Base-by-base conservation (phyloP, 2,329 filamentous ascomycete species). In the Gyromitra esculenta region DNA sequence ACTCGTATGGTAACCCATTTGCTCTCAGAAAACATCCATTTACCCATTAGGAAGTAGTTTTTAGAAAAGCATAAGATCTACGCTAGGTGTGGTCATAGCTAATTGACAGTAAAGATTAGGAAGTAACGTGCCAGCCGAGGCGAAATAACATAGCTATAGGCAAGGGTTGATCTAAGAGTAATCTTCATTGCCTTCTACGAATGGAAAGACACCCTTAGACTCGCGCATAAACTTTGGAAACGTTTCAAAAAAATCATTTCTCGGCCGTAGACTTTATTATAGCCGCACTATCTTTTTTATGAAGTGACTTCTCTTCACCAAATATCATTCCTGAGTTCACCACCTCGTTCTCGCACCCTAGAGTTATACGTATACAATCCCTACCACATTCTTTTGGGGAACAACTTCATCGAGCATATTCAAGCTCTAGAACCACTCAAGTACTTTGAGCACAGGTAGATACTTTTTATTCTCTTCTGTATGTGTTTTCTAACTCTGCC, bases 401-500 rank as follows among this genome's bases (percentile, higher is more conserved):
- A 21, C 6, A 8, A 18, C 37, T 50, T 43, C 37, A 15, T 18
- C 18, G 15, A 39, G 13, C 64, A 59, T 50, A 59, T 39, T 31
- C n/a, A 57, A 25, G 8, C 43, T 21, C 39, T 41, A 25, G 48
- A 45, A 48, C 5, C 8, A 15, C n/a, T 59, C n/a, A 39, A 21
- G 15, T 18, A 15, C 35, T 64, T 37, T 7, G 11, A 37, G 15
- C 13, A 56, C 21, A 48, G 66, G 31, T 57, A 21, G 39, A 37
- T 72, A 37, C 37, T 4, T 57, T 59, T 31, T 54, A 15, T 56
- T 41, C 35, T 31, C 37, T 63, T 35, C 31, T 56, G 18, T 8
- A 43, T 71, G 18, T 63, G n/a, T 72, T 45, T 9, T 21, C 54
- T 72, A 37, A 11, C 43, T 50, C 43, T 31, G n/a, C 7, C 1